Percentiles rank a stretch among this genome's conserved stretches.
phyloP scores from a whole-genome alignment of 2,329 filamentous ascomycete genomes.

The Apiospora sp. region DNA sequence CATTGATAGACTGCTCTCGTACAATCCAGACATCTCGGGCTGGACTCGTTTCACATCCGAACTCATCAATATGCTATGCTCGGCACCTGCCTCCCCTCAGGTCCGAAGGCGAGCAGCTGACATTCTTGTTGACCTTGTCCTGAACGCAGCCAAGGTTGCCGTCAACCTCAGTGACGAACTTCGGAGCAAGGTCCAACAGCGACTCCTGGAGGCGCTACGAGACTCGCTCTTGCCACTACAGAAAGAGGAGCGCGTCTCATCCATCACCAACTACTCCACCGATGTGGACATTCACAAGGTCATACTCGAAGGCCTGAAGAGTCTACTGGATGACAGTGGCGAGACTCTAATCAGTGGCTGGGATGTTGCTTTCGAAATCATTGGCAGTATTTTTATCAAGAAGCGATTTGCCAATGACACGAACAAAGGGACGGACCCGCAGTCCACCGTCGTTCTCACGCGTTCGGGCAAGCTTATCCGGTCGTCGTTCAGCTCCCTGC shows the following conservation, averaged over 20 bases:
- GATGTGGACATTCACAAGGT: slow-evolving; percentile 84
- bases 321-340: slow-evolving; percentile 85
- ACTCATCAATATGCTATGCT: slow-evolving; percentile 59
- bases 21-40: slow-evolving; percentile 72
- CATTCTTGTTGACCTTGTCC: slow-evolving; percentile 64
- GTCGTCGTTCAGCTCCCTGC: slow-evolving; percentile 86
- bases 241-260: slow-evolving; percentile 57
- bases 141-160: slow-evolving; percentile 66
- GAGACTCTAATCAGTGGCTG: slow-evolving; percentile 85
- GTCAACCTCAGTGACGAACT: slow-evolving; percentile 58
- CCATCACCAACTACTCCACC: slow-evolving; percentile 66
- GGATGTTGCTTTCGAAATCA: slow-evolving; percentile 85
- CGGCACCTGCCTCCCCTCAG: slow-evolving; percentile 54
- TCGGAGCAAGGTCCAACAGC: slow-evolving; percentile 72
- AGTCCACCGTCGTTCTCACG: slow-evolving; percentile 53
- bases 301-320: slow-evolving; percentile 80
- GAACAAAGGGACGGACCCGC: slow-evolving; percentile 39
- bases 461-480: slow-evolving; percentile 80
- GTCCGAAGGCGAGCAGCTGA: slow-evolving; percentile 70
- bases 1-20: slow-evolving; percentile 74
- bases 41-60: slow-evolving; percentile 74
- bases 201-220: slow-evolving; percentile 72
- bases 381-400: slow-evolving; percentile 78
- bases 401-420: slow-evolving; percentile 46
- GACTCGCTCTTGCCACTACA: slow-evolving; percentile 68